Evolutionary conservation across 2,329 filamentous ascomycete genomes (phyloP).

Genomic region (Neofusicoccum kwambonambiense): DNA sequence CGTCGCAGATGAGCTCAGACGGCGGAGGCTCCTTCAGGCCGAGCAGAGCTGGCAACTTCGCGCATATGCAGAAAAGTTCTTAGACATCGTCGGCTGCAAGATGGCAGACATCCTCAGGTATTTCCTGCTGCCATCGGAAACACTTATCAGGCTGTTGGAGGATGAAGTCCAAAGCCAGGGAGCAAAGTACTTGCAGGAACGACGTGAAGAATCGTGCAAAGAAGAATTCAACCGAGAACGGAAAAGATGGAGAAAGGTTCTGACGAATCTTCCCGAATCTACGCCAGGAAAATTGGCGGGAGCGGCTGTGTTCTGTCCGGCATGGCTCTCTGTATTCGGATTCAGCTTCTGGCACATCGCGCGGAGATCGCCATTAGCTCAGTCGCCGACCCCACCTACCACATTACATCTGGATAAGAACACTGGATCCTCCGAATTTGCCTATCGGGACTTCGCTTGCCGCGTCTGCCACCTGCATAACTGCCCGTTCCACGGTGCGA

Average conservation of each 20-base stretch:
- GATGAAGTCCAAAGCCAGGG: background rate
- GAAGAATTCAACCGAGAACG: constrained; percentile 33
- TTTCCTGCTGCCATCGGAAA: constrained; percentile 33
- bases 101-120: constrained; percentile 41
- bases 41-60: constrained; percentile 37
- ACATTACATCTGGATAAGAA: background rate
- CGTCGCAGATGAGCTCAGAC: constrained; percentile 28
- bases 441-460: constrained; percentile 27
- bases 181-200: background rate
- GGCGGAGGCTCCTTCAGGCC: constrained; percentile 31
- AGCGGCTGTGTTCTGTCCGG: constrained; percentile 37
- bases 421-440: constrained; percentile 18
- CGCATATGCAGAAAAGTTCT: constrained; percentile 34
- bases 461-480: constrained; percentile 36
- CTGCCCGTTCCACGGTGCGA: constrained; percentile 44
- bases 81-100: constrained; percentile 34
- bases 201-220: constrained; percentile 22
- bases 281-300: constrained; percentile 27
- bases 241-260: constrained; percentile 32
- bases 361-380: constrained; percentile 22
- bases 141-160: constrained; percentile 20
- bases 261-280: constrained; percentile 30
- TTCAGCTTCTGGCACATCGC: constrained; percentile 45
- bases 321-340: constrained; percentile 33
- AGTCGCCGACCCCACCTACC: constrained; percentile 20